phyloP scores from a whole-genome alignment of 345 rosid genomes.

The Eucalyptus coolabah region DNA sequence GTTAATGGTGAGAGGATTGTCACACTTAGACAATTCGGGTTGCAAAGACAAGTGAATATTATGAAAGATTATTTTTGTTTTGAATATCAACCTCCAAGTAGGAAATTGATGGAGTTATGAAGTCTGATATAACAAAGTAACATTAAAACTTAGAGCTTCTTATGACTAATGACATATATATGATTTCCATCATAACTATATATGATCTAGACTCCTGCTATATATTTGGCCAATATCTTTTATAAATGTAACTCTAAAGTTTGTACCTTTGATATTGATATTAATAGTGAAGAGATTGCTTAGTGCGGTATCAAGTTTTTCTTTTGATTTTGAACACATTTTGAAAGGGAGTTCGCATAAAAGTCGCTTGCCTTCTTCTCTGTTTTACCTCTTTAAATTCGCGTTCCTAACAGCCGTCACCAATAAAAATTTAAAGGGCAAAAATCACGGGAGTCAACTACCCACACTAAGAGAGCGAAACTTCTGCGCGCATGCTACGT shows the following conservation, averaged over 20 bases:
- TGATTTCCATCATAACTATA: accelerated
- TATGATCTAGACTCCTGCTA: not conserved
- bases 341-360: not conserved
- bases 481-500: not conserved
- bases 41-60: not conserved
- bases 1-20: not conserved
- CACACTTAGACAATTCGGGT: not conserved
- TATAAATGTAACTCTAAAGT: not conserved
- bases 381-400: not conserved
- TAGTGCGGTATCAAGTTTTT: accelerated
- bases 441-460: not conserved
- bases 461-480: not conserved
- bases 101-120: not conserved
- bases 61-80: not conserved
- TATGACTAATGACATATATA: accelerated
- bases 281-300: not conserved
- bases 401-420: not conserved
- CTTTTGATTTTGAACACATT: not conserved
- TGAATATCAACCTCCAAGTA: not conserved
- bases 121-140: not conserved
- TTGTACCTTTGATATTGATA: not conserved
- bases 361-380: not conserved
- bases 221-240: not conserved
- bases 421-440: not conserved
- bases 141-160: not conserved